Conservation (phyloP, 2,329 filamentous ascomycete genomes). For the Pyrenophora tritici-repentis region DNA sequence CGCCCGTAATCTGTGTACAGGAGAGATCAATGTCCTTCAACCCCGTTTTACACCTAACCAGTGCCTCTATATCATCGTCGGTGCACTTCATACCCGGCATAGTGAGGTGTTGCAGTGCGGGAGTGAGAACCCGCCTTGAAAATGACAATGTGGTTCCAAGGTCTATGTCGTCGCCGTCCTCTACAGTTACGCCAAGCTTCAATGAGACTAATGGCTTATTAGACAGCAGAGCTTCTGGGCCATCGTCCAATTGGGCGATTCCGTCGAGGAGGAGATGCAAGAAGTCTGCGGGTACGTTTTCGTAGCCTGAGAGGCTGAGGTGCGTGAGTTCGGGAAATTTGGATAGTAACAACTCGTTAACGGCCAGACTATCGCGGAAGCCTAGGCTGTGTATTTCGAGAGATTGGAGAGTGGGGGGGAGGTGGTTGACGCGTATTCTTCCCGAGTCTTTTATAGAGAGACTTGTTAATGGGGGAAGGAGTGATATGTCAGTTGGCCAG, state of each 20-base stretch:
- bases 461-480: slow-evolving; percentile 12
- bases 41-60: slow-evolving; percentile 25
- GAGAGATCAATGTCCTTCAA: slow-evolving; percentile 44
- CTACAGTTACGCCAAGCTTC: no score
- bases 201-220: no score
- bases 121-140: slow-evolving; percentile 26
- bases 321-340: slow-evolving; percentile 20
- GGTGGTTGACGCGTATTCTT: slow-evolving; percentile 2
- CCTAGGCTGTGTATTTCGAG: slow-evolving; percentile 13
- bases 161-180: no score
- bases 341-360: not conserved
- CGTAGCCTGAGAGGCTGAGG: slow-evolving; percentile 22
- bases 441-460: slow-evolving; percentile 19
- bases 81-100: slow-evolving; percentile 23
- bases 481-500: slow-evolving; percentile 2
- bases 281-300: slow-evolving; percentile 1
- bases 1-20: slow-evolving; percentile 48
- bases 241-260: no score
- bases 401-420: slow-evolving; percentile 26
- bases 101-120: slow-evolving; percentile 19
- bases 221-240: no score
- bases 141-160: no score
- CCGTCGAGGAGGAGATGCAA: slow-evolving; percentile 26
- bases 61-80: slow-evolving; percentile 40
- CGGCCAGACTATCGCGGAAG: not conserved